phyloP scores from a whole-genome alignment of 176 grass and related monocot species.

The Eleusine indica region DNA sequence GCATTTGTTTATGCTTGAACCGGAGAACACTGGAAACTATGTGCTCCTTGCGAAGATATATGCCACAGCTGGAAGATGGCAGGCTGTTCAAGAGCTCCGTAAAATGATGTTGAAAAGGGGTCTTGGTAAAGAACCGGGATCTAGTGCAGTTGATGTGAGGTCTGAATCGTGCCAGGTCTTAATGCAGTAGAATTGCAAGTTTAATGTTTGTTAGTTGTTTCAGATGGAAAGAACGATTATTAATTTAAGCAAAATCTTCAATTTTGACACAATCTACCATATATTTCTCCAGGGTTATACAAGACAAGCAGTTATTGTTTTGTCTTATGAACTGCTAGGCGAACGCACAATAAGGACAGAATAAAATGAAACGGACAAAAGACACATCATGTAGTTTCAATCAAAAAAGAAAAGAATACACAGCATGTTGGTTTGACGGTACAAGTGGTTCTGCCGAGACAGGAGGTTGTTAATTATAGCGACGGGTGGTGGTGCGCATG shows the following conservation, averaged over 20 bases:
- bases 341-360: background rate
- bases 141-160: constrained; percentile 53
- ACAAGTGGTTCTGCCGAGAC: constrained; percentile 10
- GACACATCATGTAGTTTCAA: background rate
- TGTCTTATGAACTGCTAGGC: background rate
- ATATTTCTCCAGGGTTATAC: background rate
- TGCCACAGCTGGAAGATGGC: constrained; percentile 58
- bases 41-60: constrained; percentile 71
- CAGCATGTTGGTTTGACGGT: constrained; percentile 15
- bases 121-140: constrained; percentile 54
- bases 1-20: constrained; percentile 64
- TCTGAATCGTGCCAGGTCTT: constrained; percentile 33
- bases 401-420: background rate
- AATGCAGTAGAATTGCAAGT: constrained; percentile 28
- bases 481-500: constrained; percentile 59
- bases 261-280: background rate
- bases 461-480: constrained; percentile 29
- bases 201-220: background rate
- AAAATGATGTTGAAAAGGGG: constrained; percentile 47
- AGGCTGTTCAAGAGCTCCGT: constrained; percentile 51
- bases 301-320: background rate
- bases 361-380: constrained; percentile 5
- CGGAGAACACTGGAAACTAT: constrained; percentile 54
- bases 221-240: background rate
- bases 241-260: background rate